Conservation (phyloP, 2,329 filamentous ascomycete species). For the Botrytis cinerea region DNA sequence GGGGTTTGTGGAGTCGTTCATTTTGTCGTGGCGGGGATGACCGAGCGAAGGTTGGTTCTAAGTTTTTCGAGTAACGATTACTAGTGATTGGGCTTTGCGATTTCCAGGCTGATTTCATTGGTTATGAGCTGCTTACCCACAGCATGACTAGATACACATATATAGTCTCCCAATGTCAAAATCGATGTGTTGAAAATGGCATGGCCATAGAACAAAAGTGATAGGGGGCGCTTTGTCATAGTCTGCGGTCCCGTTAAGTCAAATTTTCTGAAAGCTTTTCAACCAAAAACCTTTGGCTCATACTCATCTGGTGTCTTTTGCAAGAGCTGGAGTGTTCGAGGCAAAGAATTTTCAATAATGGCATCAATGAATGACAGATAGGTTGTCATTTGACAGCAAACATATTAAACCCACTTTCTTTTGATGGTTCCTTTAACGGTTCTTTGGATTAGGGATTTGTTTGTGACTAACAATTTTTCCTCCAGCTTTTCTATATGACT, state of each 20-base stretch:
- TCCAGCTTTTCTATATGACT: background rate
- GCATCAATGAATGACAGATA: background rate
- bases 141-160: background rate
- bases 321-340: background rate
- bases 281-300: background rate
- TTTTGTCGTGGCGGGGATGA: background rate
- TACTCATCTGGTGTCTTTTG: background rate
- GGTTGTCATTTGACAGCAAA: background rate
- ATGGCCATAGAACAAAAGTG: background rate
- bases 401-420: background rate
- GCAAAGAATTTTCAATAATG: accelerated
- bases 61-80: accelerated
- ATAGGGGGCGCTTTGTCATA: background rate
- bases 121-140: accelerated
- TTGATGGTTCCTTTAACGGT: background rate
- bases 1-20: background rate
- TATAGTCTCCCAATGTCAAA: background rate
- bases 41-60: background rate
- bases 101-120: background rate
- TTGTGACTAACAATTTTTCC: accelerated
- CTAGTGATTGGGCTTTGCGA: background rate
- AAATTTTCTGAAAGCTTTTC: background rate
- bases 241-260: background rate
- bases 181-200: background rate
- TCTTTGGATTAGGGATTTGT: background rate